phyloP scores from a whole-genome alignment of 305 asterid species.

The Petunia hybrid region DNA sequence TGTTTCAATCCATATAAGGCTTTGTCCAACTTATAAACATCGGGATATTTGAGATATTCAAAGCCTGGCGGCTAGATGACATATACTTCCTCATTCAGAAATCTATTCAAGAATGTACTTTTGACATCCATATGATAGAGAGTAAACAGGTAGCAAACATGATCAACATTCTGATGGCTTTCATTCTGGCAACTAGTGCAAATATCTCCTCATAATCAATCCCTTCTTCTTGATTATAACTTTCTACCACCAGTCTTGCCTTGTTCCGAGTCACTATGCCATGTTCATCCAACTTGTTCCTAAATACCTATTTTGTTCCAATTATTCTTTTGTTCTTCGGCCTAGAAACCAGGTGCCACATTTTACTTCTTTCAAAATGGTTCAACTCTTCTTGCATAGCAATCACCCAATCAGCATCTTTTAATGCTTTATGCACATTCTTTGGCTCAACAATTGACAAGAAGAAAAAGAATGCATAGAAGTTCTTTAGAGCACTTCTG shows the following conservation, averaged over 20 bases:
- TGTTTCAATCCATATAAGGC: not conserved
- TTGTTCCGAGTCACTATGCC: not conserved
- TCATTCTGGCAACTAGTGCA: not conserved
- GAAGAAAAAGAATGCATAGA: no score
- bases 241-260: not conserved
- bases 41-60: not conserved
- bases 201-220: not conserved
- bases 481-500: no score
- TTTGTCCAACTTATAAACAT: no score
- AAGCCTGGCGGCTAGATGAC: not conserved
- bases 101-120: no score
- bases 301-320: not conserved
- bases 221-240: not conserved
- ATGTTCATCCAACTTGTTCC: not conserved
- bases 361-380: not conserved
- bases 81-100: no score
- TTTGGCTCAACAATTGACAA: no score
- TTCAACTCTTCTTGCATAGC: not conserved
- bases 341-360: not conserved
- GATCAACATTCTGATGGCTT: not conserved
- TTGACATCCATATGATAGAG: no score
- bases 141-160: no score
- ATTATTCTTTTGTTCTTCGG: no score
- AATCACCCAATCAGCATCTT: no score
- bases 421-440: no score